Evolutionary conservation across 2,329 filamentous ascomycete genomes (phyloP).

Genomic region (Pseudogymnoascus sp.): DNA sequence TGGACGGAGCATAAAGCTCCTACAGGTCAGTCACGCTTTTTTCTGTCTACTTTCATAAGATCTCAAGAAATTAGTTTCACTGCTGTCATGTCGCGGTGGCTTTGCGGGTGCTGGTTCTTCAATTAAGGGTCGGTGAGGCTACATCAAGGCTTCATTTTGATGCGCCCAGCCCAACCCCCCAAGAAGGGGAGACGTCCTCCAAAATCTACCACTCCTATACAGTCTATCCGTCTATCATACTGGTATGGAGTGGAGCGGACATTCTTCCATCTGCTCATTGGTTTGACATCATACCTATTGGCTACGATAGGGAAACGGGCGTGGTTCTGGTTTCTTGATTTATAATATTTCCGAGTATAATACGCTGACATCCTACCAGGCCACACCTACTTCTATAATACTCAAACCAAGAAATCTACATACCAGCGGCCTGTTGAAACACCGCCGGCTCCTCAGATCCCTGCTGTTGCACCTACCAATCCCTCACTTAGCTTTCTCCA

Average conservation of each 20-base stretch:
- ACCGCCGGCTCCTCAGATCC: conserved; percentile 16
- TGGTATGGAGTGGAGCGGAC: background rate
- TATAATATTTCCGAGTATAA: conserved; percentile 9
- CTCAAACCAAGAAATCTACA: conserved; percentile 74
- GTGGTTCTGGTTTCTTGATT: background rate
- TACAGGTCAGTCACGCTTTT: conserved; percentile 43
- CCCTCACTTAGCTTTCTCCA: conserved; percentile 36
- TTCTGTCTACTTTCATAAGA: background rate
- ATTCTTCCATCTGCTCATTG: background rate
- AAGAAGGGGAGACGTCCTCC: background rate
- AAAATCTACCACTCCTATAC: background rate
- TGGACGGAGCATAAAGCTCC: conserved; percentile 95
- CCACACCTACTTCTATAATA: conserved; percentile 84
- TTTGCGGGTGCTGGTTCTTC: background rate
- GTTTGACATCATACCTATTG: background rate
- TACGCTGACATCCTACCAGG: conserved; percentile 38
- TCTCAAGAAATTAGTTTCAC: background rate
- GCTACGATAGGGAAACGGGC: background rate
- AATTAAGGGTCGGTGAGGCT: background rate
- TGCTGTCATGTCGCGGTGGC: no score
- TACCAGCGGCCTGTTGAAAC: conserved; percentile 64
- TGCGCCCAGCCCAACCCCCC: no score
- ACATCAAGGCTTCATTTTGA: background rate
- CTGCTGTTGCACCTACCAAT: conserved; percentile 12
- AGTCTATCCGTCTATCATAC: background rate